Percentiles rank a stretch among this genome's conserved stretches.
Evolutionary conservation across 1,139 yeast genomes (phyloP).

Genomic region (Scheffersomyces lignicola): DNA sequence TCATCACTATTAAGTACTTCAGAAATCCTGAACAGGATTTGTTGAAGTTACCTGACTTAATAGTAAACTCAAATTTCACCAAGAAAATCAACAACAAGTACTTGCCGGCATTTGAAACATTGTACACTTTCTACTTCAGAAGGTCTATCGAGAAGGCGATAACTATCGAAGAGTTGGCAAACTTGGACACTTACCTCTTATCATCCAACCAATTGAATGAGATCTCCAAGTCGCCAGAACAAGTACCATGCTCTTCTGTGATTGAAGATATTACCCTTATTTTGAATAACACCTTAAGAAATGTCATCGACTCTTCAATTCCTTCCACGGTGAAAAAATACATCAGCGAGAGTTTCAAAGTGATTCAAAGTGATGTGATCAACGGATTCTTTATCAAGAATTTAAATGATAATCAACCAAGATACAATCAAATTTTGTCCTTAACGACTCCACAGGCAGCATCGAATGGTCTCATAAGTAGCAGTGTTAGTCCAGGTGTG

Average conservation of each 20-base stretch:
- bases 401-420: conserved; percentile 57
- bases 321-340: conserved; percentile 53
- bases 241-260: conserved; percentile 75
- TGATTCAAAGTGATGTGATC: conserved; percentile 38
- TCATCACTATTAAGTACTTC: conserved; percentile 66
- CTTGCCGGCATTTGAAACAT: conserved; percentile 60
- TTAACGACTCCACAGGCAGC: conserved; percentile 17
- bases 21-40: conserved; percentile 9
- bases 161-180: conserved; percentile 74
- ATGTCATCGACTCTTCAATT: conserved; percentile 63
- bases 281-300: conserved; percentile 62
- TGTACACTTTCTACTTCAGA: conserved; percentile 68
- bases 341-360: conserved; percentile 32
- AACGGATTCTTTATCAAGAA: conserved; percentile 48
- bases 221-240: conserved; percentile 38
- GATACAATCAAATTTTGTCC: conserved; percentile 42
- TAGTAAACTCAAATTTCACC: conserved; percentile 61
- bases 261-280: conserved; percentile 83
- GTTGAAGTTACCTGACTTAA: conserved; percentile 50
- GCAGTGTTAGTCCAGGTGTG: conserved; percentile 23
- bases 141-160: conserved; percentile 83
- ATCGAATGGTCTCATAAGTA: conserved; percentile 12
- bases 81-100: conserved; percentile 56
- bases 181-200: conserved; percentile 31
- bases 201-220: conserved; percentile 10